Percentiles rank a stretch among this genome's conserved stretches.
Conservation (phyloP, 352 stramenopile genomes). For the Globisporangium sylvaticum region DNA sequence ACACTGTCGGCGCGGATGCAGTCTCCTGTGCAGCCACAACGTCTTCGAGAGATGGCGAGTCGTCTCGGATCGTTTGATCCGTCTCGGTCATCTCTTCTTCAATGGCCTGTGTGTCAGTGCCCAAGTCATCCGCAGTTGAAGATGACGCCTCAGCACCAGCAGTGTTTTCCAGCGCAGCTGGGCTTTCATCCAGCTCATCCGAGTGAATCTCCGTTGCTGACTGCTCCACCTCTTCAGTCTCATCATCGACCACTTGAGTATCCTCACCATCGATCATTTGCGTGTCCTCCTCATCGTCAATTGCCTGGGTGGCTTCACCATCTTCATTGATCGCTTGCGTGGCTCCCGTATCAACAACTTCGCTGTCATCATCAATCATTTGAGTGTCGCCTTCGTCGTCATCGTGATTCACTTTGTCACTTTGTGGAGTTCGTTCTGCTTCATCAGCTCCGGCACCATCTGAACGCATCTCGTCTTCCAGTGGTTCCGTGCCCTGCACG, state of each 20-base stretch:
- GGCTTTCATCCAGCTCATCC: neutral
- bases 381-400: conserved; percentile 17
- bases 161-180: neutral
- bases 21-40: neutral
- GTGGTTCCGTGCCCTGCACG: neutral
- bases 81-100: neutral
- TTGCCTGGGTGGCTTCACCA: conserved; percentile 1
- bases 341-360: neutral
- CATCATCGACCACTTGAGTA: neutral
- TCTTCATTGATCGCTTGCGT: conserved; percentile 3
- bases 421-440: neutral
- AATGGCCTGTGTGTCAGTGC: neutral
- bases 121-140: neutral
- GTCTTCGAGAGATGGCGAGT: neutral
- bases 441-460: neutral
- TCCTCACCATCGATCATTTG: neutral
- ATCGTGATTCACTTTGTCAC: neutral
- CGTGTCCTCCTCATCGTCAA: neutral
- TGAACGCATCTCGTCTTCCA: neutral
- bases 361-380: conserved; percentile 19
- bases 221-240: neutral
- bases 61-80: neutral
- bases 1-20: neutral
- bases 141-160: neutral
- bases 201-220: neutral